Evolutionary conservation across 225 moss, liverwort and hornwort genomes (phyloP), one percentile per base, ranked within the genome.

Genomic region (Lunularia cruciata): DNA sequence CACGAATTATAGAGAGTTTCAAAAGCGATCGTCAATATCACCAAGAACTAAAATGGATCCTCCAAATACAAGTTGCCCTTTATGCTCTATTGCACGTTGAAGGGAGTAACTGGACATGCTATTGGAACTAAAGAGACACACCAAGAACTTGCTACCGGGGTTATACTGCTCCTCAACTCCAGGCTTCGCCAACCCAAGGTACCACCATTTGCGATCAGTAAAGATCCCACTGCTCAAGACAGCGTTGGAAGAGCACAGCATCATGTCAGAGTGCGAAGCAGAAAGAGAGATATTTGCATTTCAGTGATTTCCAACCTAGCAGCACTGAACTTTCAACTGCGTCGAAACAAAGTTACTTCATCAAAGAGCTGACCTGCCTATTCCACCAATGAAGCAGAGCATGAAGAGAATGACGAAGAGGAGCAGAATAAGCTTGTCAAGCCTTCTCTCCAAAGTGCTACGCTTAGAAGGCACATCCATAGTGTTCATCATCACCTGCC

Each of bases 391-490:
- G 48, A 91, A 86, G 77, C 94, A 94, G 12, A 94, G 35, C 39
- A 76, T 37, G 75, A 91, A 94, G 60, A 94, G 77, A 53, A 94
- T 85, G 74, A 83, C 77, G 62, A 94, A 94, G 14, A 94, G 86
- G 18, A 94, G 78, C 62, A 94, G 62, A 73, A 94, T 94, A 30
- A 94, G 80, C 82, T 85, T 81, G 78, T 94, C 94, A 69, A 94
- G 91, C 72, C 91, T 83, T 67, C 89, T 76, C 70, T 94, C 94
- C 80, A 94, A 67, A 19, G 89, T 94, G 77, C 94, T 94, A 56
- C 94, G 87, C 73, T 94, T 94, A 34, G 94, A 94, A 47, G 94
- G 94, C 39, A 94, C 94, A 71, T 88, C 91, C 94, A 94, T 94
- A 13, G 94, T 84, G 79, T 94, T 94, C 94, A 94, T 94, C 94